These are phyloP conservation scores for Cardiospermum halicacabum DNA, from an alignment of 345 rosid species.

Conservation along the genomic window DNA sequence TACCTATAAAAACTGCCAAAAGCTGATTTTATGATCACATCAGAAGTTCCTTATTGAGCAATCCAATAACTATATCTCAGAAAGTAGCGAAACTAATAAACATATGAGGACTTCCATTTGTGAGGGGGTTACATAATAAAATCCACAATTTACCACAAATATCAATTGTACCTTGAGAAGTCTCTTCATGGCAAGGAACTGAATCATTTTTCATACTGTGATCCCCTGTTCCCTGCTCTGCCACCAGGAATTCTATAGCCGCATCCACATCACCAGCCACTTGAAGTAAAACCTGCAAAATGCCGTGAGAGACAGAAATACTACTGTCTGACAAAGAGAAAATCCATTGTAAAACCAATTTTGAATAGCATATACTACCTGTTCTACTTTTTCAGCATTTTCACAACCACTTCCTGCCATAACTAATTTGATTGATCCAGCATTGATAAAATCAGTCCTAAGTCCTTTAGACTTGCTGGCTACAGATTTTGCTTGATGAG, in stretches of 20 bases:
- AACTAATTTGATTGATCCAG: constrained; percentile 61
- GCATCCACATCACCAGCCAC: constrained; percentile 80
- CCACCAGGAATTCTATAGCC: constrained; percentile 73
- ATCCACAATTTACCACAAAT: constrained; percentile 17
- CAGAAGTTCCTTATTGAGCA: neutral
- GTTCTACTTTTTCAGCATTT: constrained; percentile 56
- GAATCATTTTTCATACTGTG: constrained; percentile 27
- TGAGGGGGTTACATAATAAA: neutral
- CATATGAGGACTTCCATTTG: neutral
- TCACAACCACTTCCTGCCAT: constrained; percentile 80
- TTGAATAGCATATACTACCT: constrained; percentile 40
- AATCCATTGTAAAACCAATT: neutral
- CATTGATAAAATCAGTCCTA: constrained; percentile 28
- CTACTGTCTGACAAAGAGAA: constrained; percentile 3
- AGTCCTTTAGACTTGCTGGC: constrained; percentile 42
- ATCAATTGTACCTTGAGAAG: constrained; percentile 50
- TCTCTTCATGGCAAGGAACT: constrained; percentile 26
- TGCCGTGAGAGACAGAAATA: neutral
- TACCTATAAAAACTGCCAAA: no score
- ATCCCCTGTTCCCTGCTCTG: constrained; percentile 51
- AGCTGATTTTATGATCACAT: neutral
- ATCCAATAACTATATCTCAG: neutral
- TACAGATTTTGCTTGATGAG: constrained; percentile 56
- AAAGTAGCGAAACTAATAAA: constrained; percentile 3
- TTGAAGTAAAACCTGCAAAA: constrained; percentile 63